Conservation (phyloP, 768 basidiomycete species). For the Mycena rosella region DNA sequence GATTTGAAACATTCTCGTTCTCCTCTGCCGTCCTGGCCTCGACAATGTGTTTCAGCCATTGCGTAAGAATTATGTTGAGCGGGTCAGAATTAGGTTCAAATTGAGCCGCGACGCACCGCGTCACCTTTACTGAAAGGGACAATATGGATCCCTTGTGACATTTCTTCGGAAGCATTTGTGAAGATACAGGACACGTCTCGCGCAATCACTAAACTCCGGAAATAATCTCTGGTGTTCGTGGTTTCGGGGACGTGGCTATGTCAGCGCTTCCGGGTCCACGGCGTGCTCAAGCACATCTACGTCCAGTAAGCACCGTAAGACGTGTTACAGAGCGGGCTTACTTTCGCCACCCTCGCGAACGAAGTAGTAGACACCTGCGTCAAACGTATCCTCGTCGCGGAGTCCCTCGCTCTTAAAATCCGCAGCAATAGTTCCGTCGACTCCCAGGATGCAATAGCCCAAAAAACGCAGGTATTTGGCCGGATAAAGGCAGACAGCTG, state of each 20-base stretch:
- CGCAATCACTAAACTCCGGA: neutral
- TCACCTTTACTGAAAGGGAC: conserved; percentile 25
- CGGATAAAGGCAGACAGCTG: conserved; percentile 1
- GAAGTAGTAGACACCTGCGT: neutral
- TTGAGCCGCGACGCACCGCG: neutral
- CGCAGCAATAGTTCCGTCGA: no score
- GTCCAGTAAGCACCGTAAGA: conserved; percentile 2
- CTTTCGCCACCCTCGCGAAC: neutral
- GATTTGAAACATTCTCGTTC: no score
- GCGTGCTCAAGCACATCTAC: conserved; percentile 16
- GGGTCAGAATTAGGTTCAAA: neutral
- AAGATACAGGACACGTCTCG: conserved; percentile 17
- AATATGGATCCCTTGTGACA: conserved; percentile 5
- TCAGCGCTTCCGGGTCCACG: conserved; percentile 15
- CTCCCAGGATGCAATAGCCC: no score
- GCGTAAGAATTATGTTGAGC: neutral
- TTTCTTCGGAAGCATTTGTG: neutral
- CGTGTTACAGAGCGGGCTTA: no score
- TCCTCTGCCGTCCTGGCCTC: no score
- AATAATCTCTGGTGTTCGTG: neutral
- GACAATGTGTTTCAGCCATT: conserved; percentile 2
- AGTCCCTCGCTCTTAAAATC: neutral
- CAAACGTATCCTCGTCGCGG: neutral
- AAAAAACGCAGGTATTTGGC: conserved; percentile 16
- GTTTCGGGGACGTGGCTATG: neutral